phyloP scores from a whole-genome alignment of 495 filamentous ascomycete genomes.

The Cenococcum geophilum region DNA sequence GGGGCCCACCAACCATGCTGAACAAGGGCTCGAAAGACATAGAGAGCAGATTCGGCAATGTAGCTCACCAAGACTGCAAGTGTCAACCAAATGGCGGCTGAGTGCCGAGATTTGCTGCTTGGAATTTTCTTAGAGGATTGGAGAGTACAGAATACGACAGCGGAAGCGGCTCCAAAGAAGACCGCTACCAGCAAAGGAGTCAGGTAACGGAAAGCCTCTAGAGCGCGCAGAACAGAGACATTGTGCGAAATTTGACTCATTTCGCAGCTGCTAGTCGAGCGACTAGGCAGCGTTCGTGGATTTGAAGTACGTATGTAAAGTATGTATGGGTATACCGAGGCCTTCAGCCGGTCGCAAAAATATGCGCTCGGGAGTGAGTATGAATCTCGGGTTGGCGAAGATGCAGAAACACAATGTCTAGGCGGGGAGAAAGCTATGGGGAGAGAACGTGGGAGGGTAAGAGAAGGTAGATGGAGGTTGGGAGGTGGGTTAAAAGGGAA shows the following conservation, averaged over 20 bases:
- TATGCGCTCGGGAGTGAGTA: too few species aligned
- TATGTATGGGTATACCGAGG: too few species aligned
- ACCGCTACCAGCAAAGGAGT: not conserved
- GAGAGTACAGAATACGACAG: not conserved
- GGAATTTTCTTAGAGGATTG: not conserved
- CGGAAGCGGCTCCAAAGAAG: not conserved
- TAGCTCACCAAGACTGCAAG: not conserved
- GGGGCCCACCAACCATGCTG: slow-evolving; percentile 9
- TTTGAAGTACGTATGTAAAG: too few species aligned
- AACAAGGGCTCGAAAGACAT: slow-evolving; percentile 1
- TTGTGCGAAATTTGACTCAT: not conserved
- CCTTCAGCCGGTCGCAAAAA: too few species aligned
- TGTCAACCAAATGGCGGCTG: slow-evolving; percentile 1
- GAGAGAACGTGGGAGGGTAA: not conserved
- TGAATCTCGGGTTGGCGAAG: not conserved
- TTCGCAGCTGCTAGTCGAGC: not conserved
- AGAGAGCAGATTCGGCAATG: not conserved
- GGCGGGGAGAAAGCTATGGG: not conserved
- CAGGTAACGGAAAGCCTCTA: not conserved
- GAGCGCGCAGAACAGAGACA: not conserved
- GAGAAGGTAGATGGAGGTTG: not conserved
- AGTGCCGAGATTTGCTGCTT: not conserved
- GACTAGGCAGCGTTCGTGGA: not conserved
- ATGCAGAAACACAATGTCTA: not conserved
- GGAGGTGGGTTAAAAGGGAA: too few species aligned